Evolutionary conservation across 2,329 filamentous ascomycete species (phyloP).

Genomic region (Ceratocystis alfenasii): DNA sequence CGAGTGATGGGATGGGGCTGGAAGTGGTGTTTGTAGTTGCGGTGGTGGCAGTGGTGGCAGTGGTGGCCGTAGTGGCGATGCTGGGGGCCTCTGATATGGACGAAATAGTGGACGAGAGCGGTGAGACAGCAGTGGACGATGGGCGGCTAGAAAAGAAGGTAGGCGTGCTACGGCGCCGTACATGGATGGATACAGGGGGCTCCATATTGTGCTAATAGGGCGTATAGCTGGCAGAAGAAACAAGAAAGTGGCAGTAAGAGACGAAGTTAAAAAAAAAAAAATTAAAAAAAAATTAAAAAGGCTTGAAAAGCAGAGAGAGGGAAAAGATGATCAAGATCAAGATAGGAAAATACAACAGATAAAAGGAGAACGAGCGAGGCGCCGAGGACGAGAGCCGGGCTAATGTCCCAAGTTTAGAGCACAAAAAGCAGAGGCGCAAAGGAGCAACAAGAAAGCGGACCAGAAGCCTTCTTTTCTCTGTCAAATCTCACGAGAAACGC

Average conservation of each 20-base stretch:
- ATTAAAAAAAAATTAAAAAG: background rate
- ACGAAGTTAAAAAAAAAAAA: background rate
- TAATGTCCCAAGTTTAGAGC: background rate
- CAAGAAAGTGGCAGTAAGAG: background rate
- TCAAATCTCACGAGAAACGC: slow-evolving; percentile 6
- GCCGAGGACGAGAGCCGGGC: background rate
- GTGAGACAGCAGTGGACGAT: slow-evolving; percentile 1
- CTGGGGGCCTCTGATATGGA: slow-evolving; percentile 17
- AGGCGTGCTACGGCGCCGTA: slow-evolving; percentile 13
- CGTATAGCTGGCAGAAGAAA: background rate
- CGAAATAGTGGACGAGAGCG: slow-evolving; percentile 14
- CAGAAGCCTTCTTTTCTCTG: slow-evolving; percentile 7
- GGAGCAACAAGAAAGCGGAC: background rate
- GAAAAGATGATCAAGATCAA: background rate
- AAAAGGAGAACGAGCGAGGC: background rate
- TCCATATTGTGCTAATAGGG: background rate
- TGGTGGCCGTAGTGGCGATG: slow-evolving; percentile 3
- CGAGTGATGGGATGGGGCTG: background rate
- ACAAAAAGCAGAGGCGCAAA: background rate
- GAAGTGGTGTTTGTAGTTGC: background rate
- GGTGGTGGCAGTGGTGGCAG: background rate
- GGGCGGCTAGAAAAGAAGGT: slow-evolving; percentile 11
- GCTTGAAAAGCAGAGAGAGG: background rate
- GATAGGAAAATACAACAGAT: background rate
- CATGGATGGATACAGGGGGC: slow-evolving; percentile 7